Conservation (phyloP, 495 filamentous ascomycete genomes). For the Talaromyces thailandensis region DNA sequence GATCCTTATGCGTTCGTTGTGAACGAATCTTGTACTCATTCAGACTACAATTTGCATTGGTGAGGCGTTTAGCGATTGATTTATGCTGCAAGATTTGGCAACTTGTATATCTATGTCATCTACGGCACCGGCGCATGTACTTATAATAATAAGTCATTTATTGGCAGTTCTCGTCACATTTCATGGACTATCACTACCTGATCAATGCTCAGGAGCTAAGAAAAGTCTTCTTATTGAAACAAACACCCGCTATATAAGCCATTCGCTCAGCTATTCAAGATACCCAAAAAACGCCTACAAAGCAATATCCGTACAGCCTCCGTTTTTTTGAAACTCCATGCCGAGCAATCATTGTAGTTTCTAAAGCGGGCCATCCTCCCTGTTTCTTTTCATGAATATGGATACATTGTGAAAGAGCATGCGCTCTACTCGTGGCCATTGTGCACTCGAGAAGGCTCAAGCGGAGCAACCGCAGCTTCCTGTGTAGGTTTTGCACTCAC, state of each 20-base stretch:
- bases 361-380: neutral
- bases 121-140: neutral
- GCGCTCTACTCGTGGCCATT: slow-evolving; percentile 1
- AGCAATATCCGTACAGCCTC: neutral
- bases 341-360: neutral
- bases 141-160: too few relatives aligned
- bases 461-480: neutral
- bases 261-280: neutral
- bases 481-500: neutral
- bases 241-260: neutral
- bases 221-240: neutral
- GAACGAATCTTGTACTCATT: neutral
- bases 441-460: slow-evolving; percentile 6
- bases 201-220: neutral
- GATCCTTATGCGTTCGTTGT: neutral
- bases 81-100: neutral
- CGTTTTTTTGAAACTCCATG: neutral
- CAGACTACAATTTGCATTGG: neutral
- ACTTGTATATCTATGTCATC: neutral
- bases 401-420: neutral
- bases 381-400: neutral
- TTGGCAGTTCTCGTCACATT: neutral
- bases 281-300: neutral
- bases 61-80: neutral
- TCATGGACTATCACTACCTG: neutral